These are phyloP conservation scores for Hanseniaspora pseudoguilliermondii DNA, from an alignment of 805 yeast species.

Conservation along the genomic window DNA sequence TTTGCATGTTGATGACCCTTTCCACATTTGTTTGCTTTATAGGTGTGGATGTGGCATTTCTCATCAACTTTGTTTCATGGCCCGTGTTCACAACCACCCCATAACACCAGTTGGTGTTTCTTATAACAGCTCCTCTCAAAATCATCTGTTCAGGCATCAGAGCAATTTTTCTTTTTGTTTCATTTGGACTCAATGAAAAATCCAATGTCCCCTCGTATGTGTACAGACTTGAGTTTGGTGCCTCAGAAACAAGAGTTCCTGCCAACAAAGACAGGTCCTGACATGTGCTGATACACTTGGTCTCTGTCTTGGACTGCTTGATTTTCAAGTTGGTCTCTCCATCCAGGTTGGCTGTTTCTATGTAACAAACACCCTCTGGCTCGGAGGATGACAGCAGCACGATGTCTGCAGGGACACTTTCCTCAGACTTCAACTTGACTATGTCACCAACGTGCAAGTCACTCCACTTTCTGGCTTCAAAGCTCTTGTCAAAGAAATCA, in stretches of 20 bases:
- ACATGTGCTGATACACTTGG: conserved; percentile 59
- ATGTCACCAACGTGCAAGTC: conserved; percentile 85
- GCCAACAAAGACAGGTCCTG: conserved; percentile 39
- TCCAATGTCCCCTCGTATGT: conserved; percentile 80
- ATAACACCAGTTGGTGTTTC: conserved; percentile 91
- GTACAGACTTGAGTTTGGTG: conserved; percentile 84
- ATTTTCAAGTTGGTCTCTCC: conserved; percentile 96
- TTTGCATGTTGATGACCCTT: conserved; percentile 84
- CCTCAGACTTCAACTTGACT: conserved; percentile 70
- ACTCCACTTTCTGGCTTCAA: conserved; percentile 64
- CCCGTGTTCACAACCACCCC: conserved; percentile 94
- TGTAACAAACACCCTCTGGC: conserved; percentile 94
- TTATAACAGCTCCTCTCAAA: conserved; percentile 85
- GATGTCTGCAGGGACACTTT: conserved; percentile 88
- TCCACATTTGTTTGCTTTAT: conserved; percentile 95
- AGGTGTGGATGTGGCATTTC: conserved; percentile 98
- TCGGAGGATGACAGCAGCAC: conserved; percentile 80
- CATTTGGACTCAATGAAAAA: conserved; percentile 20
- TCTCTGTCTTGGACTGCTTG: conserved; percentile 75
- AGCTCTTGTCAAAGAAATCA: conserved; percentile 37
- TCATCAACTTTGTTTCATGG: conserved; percentile 94
- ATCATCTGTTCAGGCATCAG: conserved; percentile 82
- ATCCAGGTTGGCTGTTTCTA: conserved; percentile 93
- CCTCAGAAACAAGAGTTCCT: conserved; percentile 68
- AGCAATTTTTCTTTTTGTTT: conserved; percentile 47